phyloP scores from a whole-genome alignment of 805 yeast genomes.

The Ogataea haglerorum region DNA sequence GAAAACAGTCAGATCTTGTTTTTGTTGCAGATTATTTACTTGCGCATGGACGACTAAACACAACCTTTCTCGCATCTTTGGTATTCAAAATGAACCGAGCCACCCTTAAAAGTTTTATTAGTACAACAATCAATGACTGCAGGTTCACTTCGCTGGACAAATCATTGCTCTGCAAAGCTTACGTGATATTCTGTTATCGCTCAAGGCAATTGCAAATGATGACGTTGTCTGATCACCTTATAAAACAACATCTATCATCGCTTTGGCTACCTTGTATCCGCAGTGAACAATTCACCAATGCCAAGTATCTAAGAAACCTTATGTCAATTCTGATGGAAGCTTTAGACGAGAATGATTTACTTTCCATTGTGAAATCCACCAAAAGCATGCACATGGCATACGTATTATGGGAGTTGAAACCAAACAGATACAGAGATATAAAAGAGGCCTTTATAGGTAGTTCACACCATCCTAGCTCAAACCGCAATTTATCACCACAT shows the following conservation, averaged over 20 bases:
- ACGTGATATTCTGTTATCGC: conserved; percentile 24
- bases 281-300: conserved; percentile 3
- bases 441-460: background rate
- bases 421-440: conserved; percentile 3
- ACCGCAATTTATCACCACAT: background rate
- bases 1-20: background rate
- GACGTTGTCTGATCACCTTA: conserved; percentile 14
- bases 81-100: conserved; percentile 20
- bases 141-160: no score
- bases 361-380: conserved; percentile 10
- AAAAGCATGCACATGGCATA: conserved; percentile 17
- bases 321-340: conserved; percentile 12
- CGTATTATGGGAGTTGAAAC: conserved; percentile 27
- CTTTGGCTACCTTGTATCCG: conserved; percentile 25
- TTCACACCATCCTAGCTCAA: no score
- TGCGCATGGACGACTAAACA: background rate
- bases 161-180: conserved; percentile 13
- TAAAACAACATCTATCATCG: conserved; percentile 12
- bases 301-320: conserved; percentile 20
- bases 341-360: conserved; percentile 3
- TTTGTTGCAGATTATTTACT: background rate
- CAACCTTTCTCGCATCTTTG: conserved; percentile 8
- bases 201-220: conserved; percentile 20
- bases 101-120: conserved; percentile 14
- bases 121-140: background rate